Evolutionary conservation across 1,139 yeast species (phyloP), one percentile per base, ranked within the genome.

Genomic region (Geotrichum candidum): DNA sequence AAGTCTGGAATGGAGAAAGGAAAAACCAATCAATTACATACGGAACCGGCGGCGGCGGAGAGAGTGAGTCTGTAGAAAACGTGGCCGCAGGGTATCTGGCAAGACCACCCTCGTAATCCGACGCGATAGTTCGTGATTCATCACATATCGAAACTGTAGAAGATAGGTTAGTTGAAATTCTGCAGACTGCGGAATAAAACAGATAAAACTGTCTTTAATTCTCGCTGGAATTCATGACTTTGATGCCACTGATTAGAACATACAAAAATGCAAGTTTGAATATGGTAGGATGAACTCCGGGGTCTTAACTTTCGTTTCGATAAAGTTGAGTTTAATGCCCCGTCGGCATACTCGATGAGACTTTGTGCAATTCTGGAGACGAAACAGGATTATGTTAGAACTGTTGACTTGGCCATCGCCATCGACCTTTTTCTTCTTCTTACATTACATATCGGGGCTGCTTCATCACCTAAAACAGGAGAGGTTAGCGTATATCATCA

Each of bases 51-150:
- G 50, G 29, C 1, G 59, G 54, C 15, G 59, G 50, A 22, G 48
- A 33, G n/a, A 29, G 50, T 11, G 46, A 13, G 25, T 27, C 35
- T 7, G 58, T n/a, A 11, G 51, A 6, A 18, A 38, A 29, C 7
- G 54, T 3, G 11, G 52, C 18, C 22, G 54, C 59, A 5, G 63
- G 63, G 53, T 64, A 64, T 18, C 55, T 56, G 13, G 51, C 50
- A 10, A 61, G 57, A 29, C 66, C 66, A 10, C 61, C 63, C 51
- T 62, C 58, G 54, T 64, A 64, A 23, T 62, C 66, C 4, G 64
- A 56, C 1, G 66, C 66, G 29, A 64, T 63, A 11, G 58, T 62
- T 27, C 66, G 54, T 13, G 66, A 64, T 57, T 64, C 66, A 48
- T 64, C 66, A 51, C 62, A 58, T 51, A 64, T 63, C 13, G 65